Conservation (phyloP, 2,329 filamentous ascomycete species). For the Talaromyces rugulosus region DNA sequence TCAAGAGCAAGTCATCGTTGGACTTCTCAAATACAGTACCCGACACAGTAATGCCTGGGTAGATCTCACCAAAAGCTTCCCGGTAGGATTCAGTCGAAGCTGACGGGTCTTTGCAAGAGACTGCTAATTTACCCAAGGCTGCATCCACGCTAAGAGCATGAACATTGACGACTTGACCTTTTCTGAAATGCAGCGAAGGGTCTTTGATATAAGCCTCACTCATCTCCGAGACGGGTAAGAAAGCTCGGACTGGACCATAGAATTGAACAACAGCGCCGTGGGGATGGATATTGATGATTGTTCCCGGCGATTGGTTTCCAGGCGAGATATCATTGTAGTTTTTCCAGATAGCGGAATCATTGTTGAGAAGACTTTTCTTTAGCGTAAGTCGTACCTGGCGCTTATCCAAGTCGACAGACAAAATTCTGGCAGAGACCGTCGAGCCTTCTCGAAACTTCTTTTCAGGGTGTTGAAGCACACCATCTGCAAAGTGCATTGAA, state of each 20-base stretch:
- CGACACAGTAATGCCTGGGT: conserved; percentile 68
- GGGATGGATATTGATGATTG: conserved; percentile 73
- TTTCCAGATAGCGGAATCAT: conserved; percentile 73
- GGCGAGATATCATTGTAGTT: conserved; percentile 69
- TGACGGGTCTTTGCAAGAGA: conserved; percentile 88
- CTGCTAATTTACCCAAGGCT: conserved; percentile 66
- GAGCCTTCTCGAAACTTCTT: conserved; percentile 91
- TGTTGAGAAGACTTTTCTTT: conserved; percentile 93
- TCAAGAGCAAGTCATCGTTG: conserved; percentile 69
- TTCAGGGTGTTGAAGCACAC: conserved; percentile 84
- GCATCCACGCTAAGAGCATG: conserved; percentile 78
- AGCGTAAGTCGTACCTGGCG: conserved; percentile 80
- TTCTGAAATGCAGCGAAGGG: conserved; percentile 80
- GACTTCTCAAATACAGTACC: conserved; percentile 80
- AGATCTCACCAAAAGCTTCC: conserved; percentile 66
- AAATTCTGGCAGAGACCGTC: conserved; percentile 76
- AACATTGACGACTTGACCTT: conserved; percentile 87
- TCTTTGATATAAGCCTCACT: conserved; percentile 93
- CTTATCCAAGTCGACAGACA: conserved; percentile 72
- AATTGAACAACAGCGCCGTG: conserved; percentile 89
- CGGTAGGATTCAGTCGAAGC: conserved; percentile 74
- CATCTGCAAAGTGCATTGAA: conserved; percentile 82
- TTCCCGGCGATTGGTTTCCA: conserved; percentile 78
- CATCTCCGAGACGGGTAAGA: conserved; percentile 93
- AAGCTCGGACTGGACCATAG: conserved; percentile 77